phyloP scores from a whole-genome alignment of 768 basidiomycete species.

The Suillus variegatus region DNA sequence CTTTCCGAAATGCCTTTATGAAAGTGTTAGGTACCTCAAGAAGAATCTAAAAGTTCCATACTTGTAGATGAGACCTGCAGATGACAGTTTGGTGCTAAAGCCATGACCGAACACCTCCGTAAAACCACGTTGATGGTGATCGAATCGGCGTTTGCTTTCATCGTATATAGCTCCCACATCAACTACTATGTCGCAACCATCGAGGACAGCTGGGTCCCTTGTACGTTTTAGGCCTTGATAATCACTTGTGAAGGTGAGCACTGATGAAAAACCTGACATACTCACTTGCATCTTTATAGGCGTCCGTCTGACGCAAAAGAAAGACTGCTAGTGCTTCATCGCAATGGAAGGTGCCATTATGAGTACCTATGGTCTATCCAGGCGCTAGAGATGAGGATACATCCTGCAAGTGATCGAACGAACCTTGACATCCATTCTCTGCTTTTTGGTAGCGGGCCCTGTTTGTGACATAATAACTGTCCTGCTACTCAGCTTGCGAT shows the following conservation, averaged over 20 bases:
- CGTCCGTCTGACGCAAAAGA: conserved; percentile 74
- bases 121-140: conserved; percentile 97
- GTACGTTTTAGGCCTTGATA: conserved; percentile 63
- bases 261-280: conserved; percentile 6
- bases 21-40: conserved; percentile 4
- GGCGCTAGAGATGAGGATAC: conserved; percentile 2
- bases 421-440: conserved; percentile 46
- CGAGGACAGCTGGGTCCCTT: conserved; percentile 70
- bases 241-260: conserved; percentile 8
- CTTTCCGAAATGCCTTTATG: conserved; percentile 79
- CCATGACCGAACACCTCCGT: conserved; percentile 86
- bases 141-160: conserved; percentile 73
- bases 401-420: conserved; percentile 11
- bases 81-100: conserved; percentile 86
- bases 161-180: conserved; percentile 96
- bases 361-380: conserved; percentile 84
- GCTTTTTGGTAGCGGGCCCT: conserved; percentile 38
- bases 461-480: conserved; percentile 23
- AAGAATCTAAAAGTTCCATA: conserved; percentile 34
- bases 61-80: conserved; percentile 97
- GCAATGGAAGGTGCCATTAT: conserved; percentile 95
- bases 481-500: neutral
- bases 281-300: conserved; percentile 76
- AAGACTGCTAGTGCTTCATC: conserved; percentile 96
- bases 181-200: conserved; percentile 89